Conservation (phyloP, 2,329 filamentous ascomycete species). For the Exophiala alcalophila region DNA sequence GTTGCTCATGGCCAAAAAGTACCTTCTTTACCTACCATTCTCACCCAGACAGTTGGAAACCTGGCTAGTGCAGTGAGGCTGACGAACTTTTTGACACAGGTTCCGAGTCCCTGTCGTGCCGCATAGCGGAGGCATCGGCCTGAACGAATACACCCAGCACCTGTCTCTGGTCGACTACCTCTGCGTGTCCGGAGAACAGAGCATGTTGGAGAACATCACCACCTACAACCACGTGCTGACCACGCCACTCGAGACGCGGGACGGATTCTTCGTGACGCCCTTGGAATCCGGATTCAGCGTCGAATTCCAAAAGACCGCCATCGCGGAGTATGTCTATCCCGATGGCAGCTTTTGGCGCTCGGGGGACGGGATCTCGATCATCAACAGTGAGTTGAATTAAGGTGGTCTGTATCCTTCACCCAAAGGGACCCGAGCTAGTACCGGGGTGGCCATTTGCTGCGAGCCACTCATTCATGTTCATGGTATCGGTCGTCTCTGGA, state of each 20-base stretch:
- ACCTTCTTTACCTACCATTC: no score
- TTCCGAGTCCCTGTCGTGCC: constrained; percentile 79
- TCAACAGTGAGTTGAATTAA: background rate
- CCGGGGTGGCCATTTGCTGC: background rate
- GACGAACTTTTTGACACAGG: constrained; percentile 35
- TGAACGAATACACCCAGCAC: constrained; percentile 93
- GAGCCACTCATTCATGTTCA: constrained; percentile 6
- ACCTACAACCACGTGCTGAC: constrained; percentile 92
- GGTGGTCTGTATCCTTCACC: background rate
- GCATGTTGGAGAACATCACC: constrained; percentile 86
- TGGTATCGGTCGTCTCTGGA: background rate
- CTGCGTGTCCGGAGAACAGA: constrained; percentile 74
- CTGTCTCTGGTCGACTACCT: constrained; percentile 91
- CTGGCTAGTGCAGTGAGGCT: background rate
- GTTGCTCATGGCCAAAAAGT: constrained; percentile 64
- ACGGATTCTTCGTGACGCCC: constrained; percentile 85
- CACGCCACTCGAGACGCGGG: constrained; percentile 73
- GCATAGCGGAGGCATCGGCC: constrained; percentile 82
- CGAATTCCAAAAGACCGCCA: constrained; percentile 69
- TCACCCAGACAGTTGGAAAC: no score
- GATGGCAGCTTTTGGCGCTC: constrained; percentile 5
- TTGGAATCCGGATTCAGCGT: constrained; percentile 82
- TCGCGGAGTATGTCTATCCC: constrained; percentile 1
- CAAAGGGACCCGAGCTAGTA: constrained; percentile 1
- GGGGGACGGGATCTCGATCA: background rate